Conservation (phyloP, 2,329 filamentous ascomycete genomes). For the Lecanicillium sp. region DNA sequence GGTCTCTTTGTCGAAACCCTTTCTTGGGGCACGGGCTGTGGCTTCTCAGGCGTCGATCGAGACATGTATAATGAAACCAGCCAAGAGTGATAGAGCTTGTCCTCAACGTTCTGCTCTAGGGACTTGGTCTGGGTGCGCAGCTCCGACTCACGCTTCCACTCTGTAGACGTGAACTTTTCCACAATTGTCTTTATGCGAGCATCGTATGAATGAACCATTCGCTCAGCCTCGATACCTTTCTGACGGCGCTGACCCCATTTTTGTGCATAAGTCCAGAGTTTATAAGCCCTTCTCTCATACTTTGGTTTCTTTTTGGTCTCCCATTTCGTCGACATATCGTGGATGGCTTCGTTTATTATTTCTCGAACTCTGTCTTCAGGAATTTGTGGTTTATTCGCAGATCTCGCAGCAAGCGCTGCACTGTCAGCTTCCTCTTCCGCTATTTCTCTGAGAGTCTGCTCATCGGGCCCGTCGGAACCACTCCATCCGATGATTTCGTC, state of each 20-base stretch:
- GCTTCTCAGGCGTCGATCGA: conserved; percentile 29
- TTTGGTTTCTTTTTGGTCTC: conserved; percentile 46
- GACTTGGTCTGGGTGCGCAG: conserved; percentile 46
- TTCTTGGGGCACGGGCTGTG: conserved; percentile 15
- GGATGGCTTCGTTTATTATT: conserved; percentile 46
- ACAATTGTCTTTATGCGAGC: conserved; percentile 47
- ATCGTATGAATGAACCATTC: conserved; percentile 32
- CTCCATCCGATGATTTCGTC: conserved; percentile 35
- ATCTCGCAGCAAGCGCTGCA: background rate
- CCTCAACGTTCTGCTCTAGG: conserved; percentile 57
- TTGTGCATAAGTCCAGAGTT: conserved; percentile 52
- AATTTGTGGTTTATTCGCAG: no score
- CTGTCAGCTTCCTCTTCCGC: conserved; percentile 41
- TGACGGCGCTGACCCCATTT: conserved; percentile 23
- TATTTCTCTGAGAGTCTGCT: conserved; percentile 53
- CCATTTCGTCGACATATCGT: conserved; percentile 47
- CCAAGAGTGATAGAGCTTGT: conserved; percentile 48
- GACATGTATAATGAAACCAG: conserved; percentile 36
- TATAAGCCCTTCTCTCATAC: conserved; percentile 46
- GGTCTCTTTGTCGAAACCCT: no score
- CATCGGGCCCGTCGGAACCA: conserved; percentile 33
- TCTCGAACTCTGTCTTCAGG: conserved; percentile 27
- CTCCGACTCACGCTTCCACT: conserved; percentile 44
- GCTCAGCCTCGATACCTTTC: conserved; percentile 26
- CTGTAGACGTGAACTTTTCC: conserved; percentile 39